These are phyloP conservation scores for Psidium guajava DNA, from an alignment of 345 rosid species.

Conservation along the genomic window DNA sequence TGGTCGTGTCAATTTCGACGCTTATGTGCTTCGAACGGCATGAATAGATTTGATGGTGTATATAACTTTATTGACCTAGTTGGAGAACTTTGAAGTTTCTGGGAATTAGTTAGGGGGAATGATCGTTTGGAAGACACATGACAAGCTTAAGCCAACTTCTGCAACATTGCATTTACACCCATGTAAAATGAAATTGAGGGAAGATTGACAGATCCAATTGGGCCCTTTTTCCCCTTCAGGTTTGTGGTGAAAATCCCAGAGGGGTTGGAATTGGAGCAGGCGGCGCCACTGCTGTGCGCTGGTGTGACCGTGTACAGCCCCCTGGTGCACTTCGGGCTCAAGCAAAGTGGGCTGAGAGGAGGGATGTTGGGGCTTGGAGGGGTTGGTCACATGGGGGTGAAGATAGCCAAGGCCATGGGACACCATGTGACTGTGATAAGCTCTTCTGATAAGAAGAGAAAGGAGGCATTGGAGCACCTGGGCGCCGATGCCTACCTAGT, in stretches of 20 bases:
- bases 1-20: neutral
- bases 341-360: slow-evolving; percentile 55
- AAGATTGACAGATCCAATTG: neutral
- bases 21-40: neutral
- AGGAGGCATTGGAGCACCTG: slow-evolving; percentile 73
- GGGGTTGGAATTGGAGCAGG: slow-evolving; percentile 79
- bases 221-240: slow-evolving; percentile 15
- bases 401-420: slow-evolving; percentile 91
- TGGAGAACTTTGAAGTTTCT: neutral
- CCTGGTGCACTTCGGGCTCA: slow-evolving; percentile 65
- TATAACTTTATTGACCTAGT: neutral
- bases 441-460: slow-evolving; percentile 80
- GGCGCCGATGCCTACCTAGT: slow-evolving; percentile 83
- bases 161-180: neutral
- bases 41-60: neutral
- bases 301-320: slow-evolving; percentile 93
- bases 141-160: neutral
- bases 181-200: neutral
- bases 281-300: slow-evolving; percentile 78
- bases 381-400: slow-evolving; percentile 97
- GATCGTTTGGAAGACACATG: neutral
- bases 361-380: slow-evolving; percentile 91
- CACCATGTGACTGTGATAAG: slow-evolving; percentile 91
- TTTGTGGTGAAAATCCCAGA: slow-evolving; percentile 85
- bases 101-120: neutral